Conservation (phyloP, 768 basidiomycete genomes). For the Russula earlei region DNA sequence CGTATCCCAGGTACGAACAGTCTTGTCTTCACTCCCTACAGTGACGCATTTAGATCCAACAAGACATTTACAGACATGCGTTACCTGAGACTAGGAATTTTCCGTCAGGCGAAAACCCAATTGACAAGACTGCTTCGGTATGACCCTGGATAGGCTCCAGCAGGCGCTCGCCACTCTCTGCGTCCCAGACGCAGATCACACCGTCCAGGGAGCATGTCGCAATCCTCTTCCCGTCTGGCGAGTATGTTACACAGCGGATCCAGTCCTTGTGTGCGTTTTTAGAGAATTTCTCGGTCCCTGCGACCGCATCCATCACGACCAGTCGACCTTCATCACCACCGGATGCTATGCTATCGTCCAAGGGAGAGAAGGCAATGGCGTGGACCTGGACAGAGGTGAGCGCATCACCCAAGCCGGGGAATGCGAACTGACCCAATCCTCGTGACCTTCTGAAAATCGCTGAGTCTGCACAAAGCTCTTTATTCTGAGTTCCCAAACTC, state of each 20-base stretch:
- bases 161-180: background rate
- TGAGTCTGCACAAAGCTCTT: background rate
- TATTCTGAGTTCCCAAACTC: background rate
- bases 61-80: background rate
- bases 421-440: constrained; percentile 3
- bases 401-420: no score
- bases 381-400: background rate
- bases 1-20: constrained; percentile 2
- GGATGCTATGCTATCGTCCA: background rate
- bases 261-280: background rate
- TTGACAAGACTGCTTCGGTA: background rate
- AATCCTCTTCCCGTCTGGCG: constrained; percentile 12
- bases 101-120: constrained; percentile 2
- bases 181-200: constrained; percentile 16
- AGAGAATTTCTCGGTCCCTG: background rate
- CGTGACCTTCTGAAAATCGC: background rate
- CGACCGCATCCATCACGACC: background rate
- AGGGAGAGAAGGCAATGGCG: background rate
- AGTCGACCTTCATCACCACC: constrained; percentile 5
- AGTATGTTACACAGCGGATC: constrained; percentile 15
- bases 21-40: constrained; percentile 6
- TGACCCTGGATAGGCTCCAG: background rate
- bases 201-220: constrained; percentile 16
- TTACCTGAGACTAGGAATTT: constrained; percentile 7
- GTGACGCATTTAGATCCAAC: background rate